Base-by-base conservation (phyloP, 179 eudicot genomes). In the Gypsophila paniculata region DNA sequence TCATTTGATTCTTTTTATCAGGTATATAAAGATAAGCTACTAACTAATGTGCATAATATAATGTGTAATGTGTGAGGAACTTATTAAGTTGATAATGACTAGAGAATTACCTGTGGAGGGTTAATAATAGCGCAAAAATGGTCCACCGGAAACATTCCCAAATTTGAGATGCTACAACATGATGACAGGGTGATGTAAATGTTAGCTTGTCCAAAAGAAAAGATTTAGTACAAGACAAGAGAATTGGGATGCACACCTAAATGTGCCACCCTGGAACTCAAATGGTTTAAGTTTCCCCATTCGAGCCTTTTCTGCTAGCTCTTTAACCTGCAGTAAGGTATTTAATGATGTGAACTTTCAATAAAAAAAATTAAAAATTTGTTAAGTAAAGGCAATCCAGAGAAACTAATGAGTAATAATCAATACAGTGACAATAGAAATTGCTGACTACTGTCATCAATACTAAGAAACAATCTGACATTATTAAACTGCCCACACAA, bases 71-170 rank as follows among this genome's bases (percentile, higher is more conserved):
- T 49, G 36, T 44, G 15, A 46, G 38, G 49, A 57, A 68, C 22
- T 58, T 60, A 49, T 23, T 44, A 51, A 39, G 22, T 17, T 15
- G 32, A 54, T 7, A 55, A 21, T 46, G 46, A 6, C 46, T 29
- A 29, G 4, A 9, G 38, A 25, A 57, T 32, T 79, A 91, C 99
- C 99, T 91, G 99, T 22, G 99, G 97, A 48, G 99, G 99, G 71
- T 94, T 94, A 65, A 94, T 88, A 66, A 94, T 91, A 61, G 99
- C 97, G 78, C 97, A 94, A 83, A 94, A 94, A 51, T 76, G 83
- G 74, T 94, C 99, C 76, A 94, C 99, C 8, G 97, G 99, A 72
- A 82, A 94, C 99, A 94, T 94, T 70, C 99, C 99, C 74, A 94
- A 83, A 82, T 94, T 94, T 68, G 99, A 90, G 73, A 94, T 94